Percentiles rank a stretch among this genome's conserved stretches.
These are phyloP conservation scores for Malus hybrid DNA, from an alignment of 331 rosid genomes.

Conservation along the genomic window DNA sequence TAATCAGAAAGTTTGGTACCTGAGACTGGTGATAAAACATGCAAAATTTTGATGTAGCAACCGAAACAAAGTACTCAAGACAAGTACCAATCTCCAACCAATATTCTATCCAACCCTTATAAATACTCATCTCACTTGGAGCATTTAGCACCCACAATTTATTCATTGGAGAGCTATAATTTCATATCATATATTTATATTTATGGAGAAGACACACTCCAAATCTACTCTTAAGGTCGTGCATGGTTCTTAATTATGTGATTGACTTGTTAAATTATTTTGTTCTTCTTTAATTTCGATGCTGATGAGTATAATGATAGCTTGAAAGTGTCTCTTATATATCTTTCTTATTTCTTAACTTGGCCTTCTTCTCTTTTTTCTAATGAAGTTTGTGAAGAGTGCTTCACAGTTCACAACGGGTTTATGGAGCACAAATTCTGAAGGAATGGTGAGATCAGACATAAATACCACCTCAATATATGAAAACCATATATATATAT, in stretches of 20 bases:
- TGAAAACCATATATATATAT: neutral
- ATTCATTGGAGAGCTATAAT: neutral
- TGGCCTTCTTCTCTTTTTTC: neutral
- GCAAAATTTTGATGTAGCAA: constrained; percentile 71
- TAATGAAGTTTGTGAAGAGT: constrained; percentile 45
- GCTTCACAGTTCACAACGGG: constrained; percentile 42
- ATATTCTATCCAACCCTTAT: neutral
- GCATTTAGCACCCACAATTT: neutral
- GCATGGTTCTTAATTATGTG: neutral
- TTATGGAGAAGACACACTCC: constrained; percentile 59
- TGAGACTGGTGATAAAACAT: constrained; percentile 36
- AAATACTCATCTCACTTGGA: constrained; percentile 10
- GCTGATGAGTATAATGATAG: neutral
- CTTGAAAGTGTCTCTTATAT: neutral
- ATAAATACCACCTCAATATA: neutral
- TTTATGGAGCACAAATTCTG: constrained; percentile 56
- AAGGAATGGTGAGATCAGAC: constrained; percentile 65
- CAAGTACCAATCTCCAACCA: constrained; percentile 72
- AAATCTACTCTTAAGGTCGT: constrained; percentile 57
- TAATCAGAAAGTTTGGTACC: constrained; percentile 33
- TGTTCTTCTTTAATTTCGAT: neutral
- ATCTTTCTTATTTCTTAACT: neutral
- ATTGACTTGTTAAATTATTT: neutral
- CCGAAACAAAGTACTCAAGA: constrained; percentile 37
- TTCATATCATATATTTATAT: neutral